Base-by-base conservation (phyloP, 1,284 basidiomycete genomes). In the Tilletia caries region DNA sequence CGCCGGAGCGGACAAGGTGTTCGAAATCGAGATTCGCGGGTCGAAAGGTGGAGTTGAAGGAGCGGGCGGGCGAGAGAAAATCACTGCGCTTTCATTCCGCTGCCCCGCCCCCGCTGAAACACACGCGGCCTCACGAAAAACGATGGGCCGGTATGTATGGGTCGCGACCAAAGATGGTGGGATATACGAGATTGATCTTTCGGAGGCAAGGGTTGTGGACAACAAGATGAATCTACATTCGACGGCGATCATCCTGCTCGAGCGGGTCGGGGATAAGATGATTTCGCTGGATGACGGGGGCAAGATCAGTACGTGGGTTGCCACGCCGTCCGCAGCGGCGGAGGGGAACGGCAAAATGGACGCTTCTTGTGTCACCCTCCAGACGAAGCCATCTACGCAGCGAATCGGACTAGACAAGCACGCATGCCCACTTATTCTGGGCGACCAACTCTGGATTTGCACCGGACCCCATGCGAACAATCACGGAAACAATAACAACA, bases 361-460 rank as follows among this genome's bases (percentile, higher is more conserved):
- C 27, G 15, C 29, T 15, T 13, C 25, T 29, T 18, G 48, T n/a
- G 43, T 41, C 60, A 29, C 48, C 27, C 69, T 82, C 20, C 70
- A 70, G 13, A 74, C 74, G 34, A 68, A 72, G 62, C 79, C 80
- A 20, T 71, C 78, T 60, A 79, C 79, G 2, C 79, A 81, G 67
- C 75, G 81, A 27, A 80, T 82, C 32, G 69, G 75, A 1, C 46
- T 82, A 23, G 79, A 81, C 18, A 80, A 79, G 48, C 67, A 73
- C 27, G 72, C 80, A 6, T 60, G 72, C 37, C 68, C 73, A 2
- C 68, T 75, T 25, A 37, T 81, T 2, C 67, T 79, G 1, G 80
- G 78, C n/a, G 69, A 76, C 46, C 79, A 80, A 66, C 72, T 82
- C 29, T 82, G 81, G 81, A 77, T 80, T 2, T 69, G 75, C 32